A percentile compares a stretch with the other conserved stretches of the same genome.
Conservation (phyloP, 1,284 basidiomycete genomes). For the Afroboletus lepidellus region DNA sequence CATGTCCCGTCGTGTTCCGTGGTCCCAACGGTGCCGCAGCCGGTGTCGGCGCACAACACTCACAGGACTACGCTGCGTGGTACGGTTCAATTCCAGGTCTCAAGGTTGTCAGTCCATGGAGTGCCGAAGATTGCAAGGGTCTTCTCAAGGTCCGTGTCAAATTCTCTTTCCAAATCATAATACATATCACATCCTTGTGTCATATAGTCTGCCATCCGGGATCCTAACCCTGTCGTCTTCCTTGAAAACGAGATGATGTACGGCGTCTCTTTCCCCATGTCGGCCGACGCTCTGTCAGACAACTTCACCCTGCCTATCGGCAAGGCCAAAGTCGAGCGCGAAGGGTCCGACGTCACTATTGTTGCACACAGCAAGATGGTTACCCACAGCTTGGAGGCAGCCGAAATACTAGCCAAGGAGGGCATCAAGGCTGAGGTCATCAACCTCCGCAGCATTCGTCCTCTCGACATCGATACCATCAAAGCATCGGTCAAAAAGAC, state of each 20-base stretch:
- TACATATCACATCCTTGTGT: conserved; percentile 10
- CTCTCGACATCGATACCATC: conserved; percentile 96
- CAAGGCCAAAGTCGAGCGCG: conserved; percentile 94
- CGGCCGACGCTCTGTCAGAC: conserved; percentile 91
- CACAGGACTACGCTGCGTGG: conserved; percentile 92
- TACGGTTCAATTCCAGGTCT: conserved; percentile 96
- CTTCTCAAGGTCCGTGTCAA: conserved; percentile 77
- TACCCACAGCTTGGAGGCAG: conserved; percentile 88
- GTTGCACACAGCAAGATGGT: conserved; percentile 99
- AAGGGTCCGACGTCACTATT: conserved; percentile 91
- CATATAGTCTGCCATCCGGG: conserved; percentile 86
- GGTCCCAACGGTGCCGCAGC: conserved; percentile 98
- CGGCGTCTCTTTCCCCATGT: conserved; percentile 96
- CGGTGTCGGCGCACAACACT: conserved; percentile 94
- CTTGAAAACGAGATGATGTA: conserved; percentile 99
- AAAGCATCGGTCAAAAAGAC: conserved; percentile 98
- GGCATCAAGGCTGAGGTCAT: conserved; percentile 98
- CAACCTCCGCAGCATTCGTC: conserved; percentile 94
- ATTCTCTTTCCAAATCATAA: neutral
- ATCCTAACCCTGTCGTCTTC: conserved; percentile 98
- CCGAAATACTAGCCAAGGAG: conserved; percentile 90
- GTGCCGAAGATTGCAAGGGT: conserved; percentile 96
- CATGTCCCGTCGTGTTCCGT: conserved; percentile 98
- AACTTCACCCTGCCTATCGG: conserved; percentile 96
- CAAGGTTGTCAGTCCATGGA: conserved; percentile 98